Evolutionary conservation across 2,329 filamentous ascomycete species (phyloP), one percentile per base, ranked within the genome.

Genomic region (Trichoderma citrinoviride): DNA sequence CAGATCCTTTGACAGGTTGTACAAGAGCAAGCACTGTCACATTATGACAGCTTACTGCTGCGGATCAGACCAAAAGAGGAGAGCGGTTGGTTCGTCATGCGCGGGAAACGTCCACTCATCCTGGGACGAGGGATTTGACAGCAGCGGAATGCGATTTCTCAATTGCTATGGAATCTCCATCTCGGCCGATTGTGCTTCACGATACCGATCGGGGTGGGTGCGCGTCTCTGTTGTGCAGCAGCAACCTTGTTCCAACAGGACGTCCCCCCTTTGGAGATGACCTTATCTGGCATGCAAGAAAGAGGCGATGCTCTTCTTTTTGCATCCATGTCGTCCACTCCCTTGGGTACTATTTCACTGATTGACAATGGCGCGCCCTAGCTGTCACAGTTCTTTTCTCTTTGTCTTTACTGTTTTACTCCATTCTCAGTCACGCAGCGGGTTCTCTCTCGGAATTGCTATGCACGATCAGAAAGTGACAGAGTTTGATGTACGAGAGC

Each of bases 381-480:
- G 23, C 40, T 56, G 15, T 56, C 40, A 29, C 40, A 29, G 41
- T 54, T n/a, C 19, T 44, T 21, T 53, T 10, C 41, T 47, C 10
- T 7, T 23, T 5, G n/a, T 47, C 3, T 4, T 7, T n/a, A 52
- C 33, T n/a, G 10, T 33, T 33, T 8, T 55, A 25, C 17, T 5
- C 15, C 10, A 14, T 14, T 12, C 10, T 12, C 23, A 12, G 19
- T 47, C n/a, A 37, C 27, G 21, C 23, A n/a, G 21, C 33, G 25
- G 21, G 21, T 17, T 33, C 14, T 52, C 21, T 14, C 44, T 8
- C 40, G 14, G 15, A 14, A 6, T 8, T 33, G 49, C 8, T 25
- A 53, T 61, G 58, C 58, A 53, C 17, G 55, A 47, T 27, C 15
- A 23, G n/a, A 44, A 61, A 52, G n/a, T 61, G 46, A 61, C 47